phyloP scores from a whole-genome alignment of 768 basidiomycete species.

The Hypholoma sublateritium region DNA sequence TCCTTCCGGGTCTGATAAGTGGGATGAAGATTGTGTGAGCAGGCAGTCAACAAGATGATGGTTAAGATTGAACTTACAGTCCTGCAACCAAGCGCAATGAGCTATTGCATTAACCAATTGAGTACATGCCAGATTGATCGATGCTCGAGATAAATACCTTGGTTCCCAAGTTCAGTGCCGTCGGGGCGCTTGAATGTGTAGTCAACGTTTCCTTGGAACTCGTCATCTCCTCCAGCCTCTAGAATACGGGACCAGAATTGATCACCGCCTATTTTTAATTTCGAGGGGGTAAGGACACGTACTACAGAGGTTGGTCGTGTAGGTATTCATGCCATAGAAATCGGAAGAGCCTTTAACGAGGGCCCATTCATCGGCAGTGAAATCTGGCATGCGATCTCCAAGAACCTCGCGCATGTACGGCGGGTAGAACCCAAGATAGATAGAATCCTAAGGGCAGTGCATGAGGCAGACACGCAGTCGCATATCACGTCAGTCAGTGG shows the following conservation, averaged over 20 bases:
- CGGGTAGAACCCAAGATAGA: constrained; percentile 74
- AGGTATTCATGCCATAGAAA: constrained; percentile 75
- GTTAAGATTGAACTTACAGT: constrained; percentile 40
- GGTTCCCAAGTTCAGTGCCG: constrained; percentile 61
- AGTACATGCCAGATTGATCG: neutral
- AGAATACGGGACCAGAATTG: neutral
- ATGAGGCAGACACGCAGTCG: neutral
- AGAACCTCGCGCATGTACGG: constrained; percentile 54
- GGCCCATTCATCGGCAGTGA: constrained; percentile 53
- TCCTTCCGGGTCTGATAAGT: constrained; percentile 55
- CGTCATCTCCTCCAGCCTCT: constrained; percentile 62
- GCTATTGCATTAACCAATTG: constrained; percentile 31
- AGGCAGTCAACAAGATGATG: neutral
- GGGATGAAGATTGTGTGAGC: neutral
- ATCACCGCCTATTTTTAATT: neutral
- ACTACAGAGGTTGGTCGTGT: constrained; percentile 66
- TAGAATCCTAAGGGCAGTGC: constrained; percentile 44
- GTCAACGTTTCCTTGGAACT: constrained; percentile 60
- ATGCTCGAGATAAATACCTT: constrained; percentile 37
- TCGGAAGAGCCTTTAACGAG: constrained; percentile 66
- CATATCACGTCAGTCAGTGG: constrained; percentile 11
- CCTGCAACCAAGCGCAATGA: constrained; percentile 66
- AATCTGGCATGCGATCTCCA: constrained; percentile 57
- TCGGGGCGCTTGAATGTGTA: constrained; percentile 65
- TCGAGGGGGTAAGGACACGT: constrained; percentile 17